phyloP scores from a whole-genome alignment of 371 early-diverging fungal species.

The Thermomucor indicae-seudaticae region DNA sequence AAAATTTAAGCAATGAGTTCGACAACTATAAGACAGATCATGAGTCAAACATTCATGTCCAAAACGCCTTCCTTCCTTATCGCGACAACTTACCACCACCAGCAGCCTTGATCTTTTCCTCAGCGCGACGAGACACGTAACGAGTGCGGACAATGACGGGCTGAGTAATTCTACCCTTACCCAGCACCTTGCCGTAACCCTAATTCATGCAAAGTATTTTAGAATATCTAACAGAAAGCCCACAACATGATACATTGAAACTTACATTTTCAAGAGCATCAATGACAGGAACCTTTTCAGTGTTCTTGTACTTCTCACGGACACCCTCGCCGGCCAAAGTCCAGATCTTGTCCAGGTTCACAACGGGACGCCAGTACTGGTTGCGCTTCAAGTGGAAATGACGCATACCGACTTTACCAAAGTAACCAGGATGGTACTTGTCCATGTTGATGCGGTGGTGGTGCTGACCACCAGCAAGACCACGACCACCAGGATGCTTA shows the following conservation, averaged over 20 bases:
- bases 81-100: slow-evolving; percentile 83
- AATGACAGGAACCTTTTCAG: slow-evolving; percentile 92
- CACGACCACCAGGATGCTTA: slow-evolving; percentile 99
- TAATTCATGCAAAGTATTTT: no score
- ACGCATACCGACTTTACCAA: slow-evolving; percentile 99
- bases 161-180: slow-evolving; percentile 91
- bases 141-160: slow-evolving; percentile 99
- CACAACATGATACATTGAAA: no score
- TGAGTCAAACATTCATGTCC: neutral
- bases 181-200: slow-evolving; percentile 98
- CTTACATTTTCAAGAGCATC: slow-evolving; percentile 80
- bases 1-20: slow-evolving; percentile 46
- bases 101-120: slow-evolving; percentile 97
- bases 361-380: slow-evolving; percentile 80
- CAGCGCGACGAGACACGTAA: slow-evolving; percentile 92
- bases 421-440: slow-evolving; percentile 99
- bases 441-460: slow-evolving; percentile 99
- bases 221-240: no score
- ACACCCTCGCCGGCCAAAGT: slow-evolving; percentile 91
- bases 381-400: slow-evolving; percentile 97
- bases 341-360: slow-evolving; percentile 97
- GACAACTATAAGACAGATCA: slow-evolving; percentile 21
- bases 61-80: no score
- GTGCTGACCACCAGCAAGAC: slow-evolving; percentile 99
- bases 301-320: slow-evolving; percentile 83